Base-by-base conservation (phyloP, 2,329 filamentous ascomycete genomes). In the Leptographium wingfieldii region DNA sequence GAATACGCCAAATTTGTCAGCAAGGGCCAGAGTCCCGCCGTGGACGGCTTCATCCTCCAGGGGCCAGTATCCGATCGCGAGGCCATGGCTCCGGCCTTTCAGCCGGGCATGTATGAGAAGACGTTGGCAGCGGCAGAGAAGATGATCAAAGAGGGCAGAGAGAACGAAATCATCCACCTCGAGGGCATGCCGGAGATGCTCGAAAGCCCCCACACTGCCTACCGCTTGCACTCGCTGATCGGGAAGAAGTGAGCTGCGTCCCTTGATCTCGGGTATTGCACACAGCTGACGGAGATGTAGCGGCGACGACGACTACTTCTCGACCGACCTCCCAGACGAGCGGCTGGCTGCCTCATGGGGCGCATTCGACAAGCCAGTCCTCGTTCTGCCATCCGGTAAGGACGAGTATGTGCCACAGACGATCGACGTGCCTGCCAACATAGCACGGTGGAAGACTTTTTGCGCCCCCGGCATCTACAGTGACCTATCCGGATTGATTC, bases 271-370 rank as follows among this genome's bases (percentile, higher is more conserved):
- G 19, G 19, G 43, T 9, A 12, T 14, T 38, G 19, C 38, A 33
- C 5, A 31, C 43, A 51, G 2, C 40, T 65, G 46, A 51, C 52
- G 33, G 1, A 2, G 60, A 7, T 14, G n/a, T 49, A 82, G 83
- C 5, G 87, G 86, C 11, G 86, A 88, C 61, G 92, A 96, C 69
- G 92, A 96, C 69, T 90, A 88, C 68, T 96, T 95, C 73, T 92
- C 87, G n/a, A 85, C 83, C 3, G 88, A 94, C 68, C 73, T 94
- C n/a, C 71, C 75, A 0, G 73, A 78, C 38, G 76, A 80, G 38
- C 75, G 77, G 22, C 74, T 91, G 7, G 68, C 71, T 29, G 69
- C 69, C 16, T 86, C 85, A n/a, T 96, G 92, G 79, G 80, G 84
- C 3, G 74, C 73, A 56, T 74, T 90, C 59, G 73, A 75, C 52